Percentiles rank a stretch among this genome's conserved stretches.
Evolutionary conservation across 2,329 filamentous ascomycete genomes (phyloP).

Genomic region (Cladophialophora bantiana): DNA sequence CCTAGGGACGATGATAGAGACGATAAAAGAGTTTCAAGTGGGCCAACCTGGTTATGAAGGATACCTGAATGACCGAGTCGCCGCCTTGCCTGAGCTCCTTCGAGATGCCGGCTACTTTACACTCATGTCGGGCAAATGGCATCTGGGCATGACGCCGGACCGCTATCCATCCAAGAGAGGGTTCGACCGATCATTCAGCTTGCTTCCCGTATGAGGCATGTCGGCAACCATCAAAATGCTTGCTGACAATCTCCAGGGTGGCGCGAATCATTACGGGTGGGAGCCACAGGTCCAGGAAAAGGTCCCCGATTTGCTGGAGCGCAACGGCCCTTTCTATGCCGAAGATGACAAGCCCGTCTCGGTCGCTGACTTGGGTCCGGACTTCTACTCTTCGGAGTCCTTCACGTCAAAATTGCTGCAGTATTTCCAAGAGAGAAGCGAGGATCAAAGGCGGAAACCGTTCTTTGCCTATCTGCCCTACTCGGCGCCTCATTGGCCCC

Average conservation of each 20-base stretch:
- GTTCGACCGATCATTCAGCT: conserved; percentile 43
- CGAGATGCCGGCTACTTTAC: conserved; percentile 47
- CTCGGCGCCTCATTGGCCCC: conserved; percentile 69
- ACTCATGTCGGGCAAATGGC: conserved; percentile 50
- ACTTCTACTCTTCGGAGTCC: conserved; percentile 30
- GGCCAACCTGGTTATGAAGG: conserved; percentile 45
- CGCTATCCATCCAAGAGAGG: conserved; percentile 43
- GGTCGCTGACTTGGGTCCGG: conserved; percentile 16
- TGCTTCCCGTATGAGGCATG: conserved; percentile 34
- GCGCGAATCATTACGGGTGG: conserved; percentile 48
- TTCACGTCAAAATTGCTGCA: conserved; percentile 30
- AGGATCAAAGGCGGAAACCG: conserved; percentile 21
- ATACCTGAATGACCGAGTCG: conserved; percentile 41
- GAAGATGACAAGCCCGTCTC: conserved; percentile 22
- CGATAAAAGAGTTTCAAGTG: conserved; percentile 36
- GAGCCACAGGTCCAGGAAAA: conserved; percentile 41
- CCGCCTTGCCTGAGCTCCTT: conserved; percentile 47
- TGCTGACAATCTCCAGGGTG: conserved; percentile 19
- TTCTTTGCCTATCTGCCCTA: conserved; percentile 54
- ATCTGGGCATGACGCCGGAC: conserved; percentile 44
- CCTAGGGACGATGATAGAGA: conserved; percentile 45
- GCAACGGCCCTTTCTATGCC: conserved; percentile 27
- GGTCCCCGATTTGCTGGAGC: conserved; percentile 16
- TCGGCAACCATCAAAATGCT: neutral
- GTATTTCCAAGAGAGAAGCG: conserved; percentile 34